A percentile compares a stretch with the other conserved stretches of the same genome.
These are phyloP conservation scores for Colletotrichum tofieldiae DNA, from an alignment of 2,329 filamentous ascomycete species.

Conservation along the genomic window DNA sequence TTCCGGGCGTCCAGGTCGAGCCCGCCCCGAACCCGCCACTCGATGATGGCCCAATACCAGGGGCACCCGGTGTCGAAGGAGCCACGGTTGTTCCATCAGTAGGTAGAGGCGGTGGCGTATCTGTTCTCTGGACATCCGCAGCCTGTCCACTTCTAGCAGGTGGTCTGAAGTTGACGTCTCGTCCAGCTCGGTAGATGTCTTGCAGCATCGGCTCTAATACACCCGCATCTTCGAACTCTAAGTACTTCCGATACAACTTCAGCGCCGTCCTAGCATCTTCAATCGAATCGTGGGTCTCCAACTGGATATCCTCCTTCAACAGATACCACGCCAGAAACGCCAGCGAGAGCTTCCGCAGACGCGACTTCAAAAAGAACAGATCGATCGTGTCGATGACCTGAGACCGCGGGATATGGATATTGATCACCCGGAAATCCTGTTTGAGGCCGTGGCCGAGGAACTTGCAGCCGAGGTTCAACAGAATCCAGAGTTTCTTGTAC, in stretches of 20 bases:
- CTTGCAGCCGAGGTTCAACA: slow-evolving; percentile 93
- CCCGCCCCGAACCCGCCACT: slow-evolving; percentile 57
- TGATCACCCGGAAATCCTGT: slow-evolving; percentile 97
- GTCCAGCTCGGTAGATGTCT: slow-evolving; percentile 80
- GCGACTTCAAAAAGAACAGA: slow-evolving; percentile 86
- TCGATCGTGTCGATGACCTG: slow-evolving; percentile 97
- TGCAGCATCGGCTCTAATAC: slow-evolving; percentile 87
- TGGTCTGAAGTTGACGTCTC: slow-evolving; percentile 67
- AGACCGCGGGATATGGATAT: slow-evolving; percentile 91
- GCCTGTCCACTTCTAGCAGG: slow-evolving; percentile 62
- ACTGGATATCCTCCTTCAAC: slow-evolving; percentile 93
- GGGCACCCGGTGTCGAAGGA: slow-evolving; percentile 62
- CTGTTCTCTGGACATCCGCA: slow-evolving; percentile 60
- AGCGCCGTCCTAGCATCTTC: slow-evolving; percentile 95
- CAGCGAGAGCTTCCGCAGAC: slow-evolving; percentile 89
- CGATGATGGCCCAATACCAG: slow-evolving; percentile 51
- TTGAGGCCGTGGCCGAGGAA: slow-evolving; percentile 95
- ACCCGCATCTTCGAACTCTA: slow-evolving; percentile 90
- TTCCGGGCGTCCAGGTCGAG: slow-evolving; percentile 63
- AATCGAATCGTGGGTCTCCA: slow-evolving; percentile 93
- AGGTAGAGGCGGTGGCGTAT: slow-evolving; percentile 66
- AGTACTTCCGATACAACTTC: slow-evolving; percentile 89
- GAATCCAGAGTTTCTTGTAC: slow-evolving; percentile 98
- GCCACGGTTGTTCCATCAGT: slow-evolving; percentile 52
- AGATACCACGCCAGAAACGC: slow-evolving; percentile 94